Evolutionary conservation across 306 rosid genomes (phyloP), one percentile per base, ranked within the genome.

Genomic region (Rosa multiflora): DNA sequence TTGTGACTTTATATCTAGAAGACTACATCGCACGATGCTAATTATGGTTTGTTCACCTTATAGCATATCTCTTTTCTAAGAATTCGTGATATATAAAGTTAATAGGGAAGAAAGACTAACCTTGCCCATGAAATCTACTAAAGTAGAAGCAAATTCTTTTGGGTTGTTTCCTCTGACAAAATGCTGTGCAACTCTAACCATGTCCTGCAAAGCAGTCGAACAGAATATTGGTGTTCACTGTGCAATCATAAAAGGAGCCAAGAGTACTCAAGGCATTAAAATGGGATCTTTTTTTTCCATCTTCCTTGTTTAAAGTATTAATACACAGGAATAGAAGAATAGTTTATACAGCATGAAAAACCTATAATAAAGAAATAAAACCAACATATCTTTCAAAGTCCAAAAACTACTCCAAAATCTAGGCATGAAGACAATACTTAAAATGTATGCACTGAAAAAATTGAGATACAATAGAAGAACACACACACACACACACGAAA

Each of bases 111-210:
- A 39, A 69, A 53, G 43, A 72, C 81, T 81, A 79, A 96, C 99
- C 99, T 89, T 93, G 86, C 94, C 92, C 96, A 89, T 85, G 84
- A 91, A 96, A 78, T 86, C 87, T 74, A 96, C 90, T 62, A 93
- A 86, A 62, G 85, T 77, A 70, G 93, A 79, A 74, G 97, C 99
- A 82, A 96, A 96, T 87, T 87, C 85, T 85, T 79, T 75, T 17
- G 92, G 96, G 84, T 90, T 79, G 82, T 93, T 90, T 88, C 98
- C 99, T 90, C 88, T 89, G 53, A 90, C 85, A 77, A 90, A 96
- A 85, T 93, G 93, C 76, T 85, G 67, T 40, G 97, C 86, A 39
- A 96, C 96, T 78, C 87, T 91, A 89, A 89, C 77, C 90, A 96
- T 90, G 83, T 96, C 99, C 99, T 96, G 97, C 90, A 79, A 73